Base-by-base conservation (phyloP, 1,139 yeast species). In the Lodderomyces pseudojiufengensis region DNA sequence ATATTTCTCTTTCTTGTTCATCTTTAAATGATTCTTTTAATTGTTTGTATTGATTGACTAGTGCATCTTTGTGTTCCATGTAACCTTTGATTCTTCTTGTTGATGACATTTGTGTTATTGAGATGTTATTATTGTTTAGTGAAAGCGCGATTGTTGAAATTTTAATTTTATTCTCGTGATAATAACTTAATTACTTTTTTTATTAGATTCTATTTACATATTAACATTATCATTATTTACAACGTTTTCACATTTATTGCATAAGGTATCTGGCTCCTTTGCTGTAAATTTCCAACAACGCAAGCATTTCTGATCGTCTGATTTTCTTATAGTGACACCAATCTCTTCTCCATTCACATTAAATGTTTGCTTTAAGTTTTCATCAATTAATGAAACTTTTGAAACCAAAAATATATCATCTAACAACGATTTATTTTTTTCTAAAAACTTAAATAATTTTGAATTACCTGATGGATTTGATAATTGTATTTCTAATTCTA, bases 231-330 rank as follows among this genome's bases (percentile, higher is more conserved):
- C n/a, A n/a, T n/a, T 34, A 33, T 31, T 31, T 12, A 50, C 48
- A 13, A 63, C 70, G 0, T 44, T 36, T 8, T 73, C 76, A 61
- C 97, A 90, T 47, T 94, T 75, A 0, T 41, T 40, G 55, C 98
- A 92, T 23, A 90, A 64, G 2, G 54, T 53, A 11, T 76, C 78
- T 31, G 71, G 78, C 1, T 46, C 50, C 0, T 55, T 56, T 0
- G 95, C 68, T 11, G 76, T 75, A 51, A 63, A 80, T 51, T 86
- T 86, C 98, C 98, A 92, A 58, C 98, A 92, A 52, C 98, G 73
- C 2, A 95, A 95, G 55, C 98, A 92, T 51, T 87, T 87, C 36
- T 62, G 60, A 4, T 61, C 53, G 0, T 59, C 23, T 33, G 49
- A 36, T 33, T 37, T 37, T 37, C 36, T 25, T 15, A 36, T 27